These are phyloP conservation scores for Lentinula aciculospora DNA, from an alignment of 768 basidiomycete genomes.

Conservation along the genomic window DNA sequence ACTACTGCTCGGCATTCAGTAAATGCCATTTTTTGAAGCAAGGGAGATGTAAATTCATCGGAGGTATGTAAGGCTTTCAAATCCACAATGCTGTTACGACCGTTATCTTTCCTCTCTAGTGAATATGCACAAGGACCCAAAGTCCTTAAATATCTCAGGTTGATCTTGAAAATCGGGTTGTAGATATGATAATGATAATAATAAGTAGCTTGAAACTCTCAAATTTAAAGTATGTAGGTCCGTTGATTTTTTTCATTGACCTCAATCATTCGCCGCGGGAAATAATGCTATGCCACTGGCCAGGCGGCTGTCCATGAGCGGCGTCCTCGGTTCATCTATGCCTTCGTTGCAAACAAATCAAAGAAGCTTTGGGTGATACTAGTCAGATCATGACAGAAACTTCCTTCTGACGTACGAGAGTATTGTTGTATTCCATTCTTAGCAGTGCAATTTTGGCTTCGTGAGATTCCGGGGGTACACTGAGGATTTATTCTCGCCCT, in stretches of 20 bases:
- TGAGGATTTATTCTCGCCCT: conserved; percentile 33
- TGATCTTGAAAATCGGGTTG: neutral
- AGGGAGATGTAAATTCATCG: conserved; percentile 57
- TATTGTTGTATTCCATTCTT: conserved; percentile 7
- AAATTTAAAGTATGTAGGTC: neutral
- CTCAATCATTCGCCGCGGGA: neutral
- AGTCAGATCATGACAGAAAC: conserved; percentile 5
- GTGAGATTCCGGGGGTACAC: conserved; percentile 35
- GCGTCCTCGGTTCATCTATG: conserved; percentile 2
- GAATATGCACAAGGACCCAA: conserved; percentile 31
- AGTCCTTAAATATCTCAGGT: conserved; percentile 9
- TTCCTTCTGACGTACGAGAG: conserved; percentile 7
- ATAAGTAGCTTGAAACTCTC: neutral
- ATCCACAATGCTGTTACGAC: conserved; percentile 4
- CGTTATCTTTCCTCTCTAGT: conserved; percentile 17
- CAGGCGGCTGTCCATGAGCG: neutral
- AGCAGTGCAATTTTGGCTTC: conserved; percentile 17
- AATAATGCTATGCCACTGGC: neutral
- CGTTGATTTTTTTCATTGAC: neutral
- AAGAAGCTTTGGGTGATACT: conserved; percentile 1
- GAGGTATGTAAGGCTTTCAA: conserved; percentile 33
- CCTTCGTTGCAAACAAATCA: conserved; percentile 9
- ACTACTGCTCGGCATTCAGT: conserved; percentile 38
- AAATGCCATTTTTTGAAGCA: conserved; percentile 46
- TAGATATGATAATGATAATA: neutral